Percentiles rank a stretch among this genome's conserved stretches.
phyloP scores from a whole-genome alignment of 2,329 filamentous ascomycete genomes.

The Nakataea oryzae region DNA sequence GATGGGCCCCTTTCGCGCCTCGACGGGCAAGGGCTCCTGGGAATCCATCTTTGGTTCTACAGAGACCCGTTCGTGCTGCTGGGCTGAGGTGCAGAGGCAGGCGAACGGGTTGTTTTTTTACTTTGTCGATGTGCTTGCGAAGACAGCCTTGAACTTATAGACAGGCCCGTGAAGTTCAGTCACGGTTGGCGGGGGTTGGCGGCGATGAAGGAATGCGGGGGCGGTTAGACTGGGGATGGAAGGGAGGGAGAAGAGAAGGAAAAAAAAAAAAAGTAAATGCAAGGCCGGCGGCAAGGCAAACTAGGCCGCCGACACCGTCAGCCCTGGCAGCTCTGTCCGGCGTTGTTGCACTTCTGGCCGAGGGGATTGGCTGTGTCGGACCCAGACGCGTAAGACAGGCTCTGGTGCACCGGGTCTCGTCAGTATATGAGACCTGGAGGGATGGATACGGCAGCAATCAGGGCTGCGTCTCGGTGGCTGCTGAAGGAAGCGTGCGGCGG shows the following conservation, averaged over 20 bases:
- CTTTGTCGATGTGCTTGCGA: background rate
- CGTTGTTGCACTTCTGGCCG: background rate
- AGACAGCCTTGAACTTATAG: background rate
- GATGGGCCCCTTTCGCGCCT: slow-evolving; percentile 12
- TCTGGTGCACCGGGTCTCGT: background rate
- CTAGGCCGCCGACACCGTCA: background rate
- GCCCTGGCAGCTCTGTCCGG: background rate
- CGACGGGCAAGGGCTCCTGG: background rate
- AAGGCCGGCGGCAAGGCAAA: background rate
- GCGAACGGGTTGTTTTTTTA: no score
- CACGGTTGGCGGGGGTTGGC: background rate
- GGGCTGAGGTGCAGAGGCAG: background rate
- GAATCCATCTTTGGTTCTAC: background rate
- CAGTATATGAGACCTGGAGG: background rate
- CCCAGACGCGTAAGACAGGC: background rate
- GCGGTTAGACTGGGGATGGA: background rate
- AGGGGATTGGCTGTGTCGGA: background rate
- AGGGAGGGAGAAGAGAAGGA: background rate
- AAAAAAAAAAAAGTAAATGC: background rate
- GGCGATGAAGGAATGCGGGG: background rate
- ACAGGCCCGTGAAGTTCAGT: background rate
- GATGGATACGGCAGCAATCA: background rate
- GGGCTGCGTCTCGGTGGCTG: background rate
- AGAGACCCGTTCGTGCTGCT: background rate
- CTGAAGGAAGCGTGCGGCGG: background rate